These are phyloP conservation scores for Litchi chinensis DNA, from an alignment of 345 rosid species.

Conservation along the genomic window DNA sequence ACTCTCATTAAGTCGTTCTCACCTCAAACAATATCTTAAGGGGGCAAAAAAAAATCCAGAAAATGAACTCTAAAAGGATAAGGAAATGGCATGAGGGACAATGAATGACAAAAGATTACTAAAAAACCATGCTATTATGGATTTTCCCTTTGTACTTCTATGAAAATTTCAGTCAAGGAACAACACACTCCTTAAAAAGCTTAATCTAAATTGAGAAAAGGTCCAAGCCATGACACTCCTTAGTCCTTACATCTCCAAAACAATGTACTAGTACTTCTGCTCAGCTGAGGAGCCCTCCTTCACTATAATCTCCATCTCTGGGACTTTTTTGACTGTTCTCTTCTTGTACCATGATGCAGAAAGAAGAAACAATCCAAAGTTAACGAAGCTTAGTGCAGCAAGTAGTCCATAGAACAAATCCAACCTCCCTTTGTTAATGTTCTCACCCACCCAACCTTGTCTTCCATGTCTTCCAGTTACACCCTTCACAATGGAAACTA, in stretches of 20 bases:
- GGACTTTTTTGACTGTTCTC: neutral
- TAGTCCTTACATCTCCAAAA: too few species aligned
- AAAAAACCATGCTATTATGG: neutral
- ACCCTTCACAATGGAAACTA: conserved; percentile 49
- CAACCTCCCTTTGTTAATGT: conserved; percentile 52
- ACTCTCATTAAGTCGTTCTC: too few species aligned
- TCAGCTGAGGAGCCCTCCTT: conserved; percentile 31
- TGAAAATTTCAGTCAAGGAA: neutral
- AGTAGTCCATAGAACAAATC: conserved; percentile 56
- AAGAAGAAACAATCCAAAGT: conserved; percentile 37
- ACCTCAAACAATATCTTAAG: too few species aligned
- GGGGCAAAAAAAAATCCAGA: neutral
- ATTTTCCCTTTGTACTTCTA: neutral
- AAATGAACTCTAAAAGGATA: neutral
- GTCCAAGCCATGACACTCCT: neutral
- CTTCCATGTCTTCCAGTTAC: conserved; percentile 33
- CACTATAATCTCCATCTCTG: conserved; percentile 26
- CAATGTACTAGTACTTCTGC: conserved; percentile 27
- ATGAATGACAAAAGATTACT: neutral
- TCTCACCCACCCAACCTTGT: conserved; percentile 52
- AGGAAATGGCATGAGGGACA: neutral
- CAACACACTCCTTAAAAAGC: neutral
- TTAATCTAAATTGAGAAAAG: neutral
- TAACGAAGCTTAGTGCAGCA: conserved; percentile 42
- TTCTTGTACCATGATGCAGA: conserved; percentile 46